These are phyloP conservation scores for Globisporangium ultimum DNA, from an alignment of 352 stramenopile species.

Conservation along the genomic window DNA sequence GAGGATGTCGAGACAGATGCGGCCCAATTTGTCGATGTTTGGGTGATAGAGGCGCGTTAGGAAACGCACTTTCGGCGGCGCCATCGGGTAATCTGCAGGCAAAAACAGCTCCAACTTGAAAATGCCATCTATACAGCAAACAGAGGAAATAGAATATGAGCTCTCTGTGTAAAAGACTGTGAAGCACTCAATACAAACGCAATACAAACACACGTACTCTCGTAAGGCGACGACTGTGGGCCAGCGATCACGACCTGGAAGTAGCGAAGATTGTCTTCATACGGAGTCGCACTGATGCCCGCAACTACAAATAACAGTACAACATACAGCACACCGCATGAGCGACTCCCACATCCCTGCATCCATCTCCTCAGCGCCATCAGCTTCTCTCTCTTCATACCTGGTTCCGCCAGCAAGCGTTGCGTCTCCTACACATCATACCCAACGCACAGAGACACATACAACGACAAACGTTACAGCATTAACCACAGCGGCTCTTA, in stretches of 20 bases:
- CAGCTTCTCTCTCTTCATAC: conserved; percentile 16
- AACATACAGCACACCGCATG: background rate
- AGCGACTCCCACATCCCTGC: background rate
- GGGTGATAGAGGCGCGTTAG: conserved; percentile 98
- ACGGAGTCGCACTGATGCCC: conserved; percentile 96
- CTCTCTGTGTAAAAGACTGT: too few species aligned
- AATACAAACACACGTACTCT: conserved; percentile 58
- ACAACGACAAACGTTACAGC: background rate
- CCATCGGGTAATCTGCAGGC: conserved; percentile 97
- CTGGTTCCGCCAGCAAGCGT: conserved; percentile 92
- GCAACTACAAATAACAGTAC: conserved; percentile 50
- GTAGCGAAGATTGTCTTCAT: conserved; percentile 97
- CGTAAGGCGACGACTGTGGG: conserved; percentile 94
- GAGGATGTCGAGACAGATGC: conserved; percentile 98
- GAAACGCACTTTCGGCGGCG: conserved; percentile 96
- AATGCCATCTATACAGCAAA: conserved; percentile 64
- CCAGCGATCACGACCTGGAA: conserved; percentile 98
- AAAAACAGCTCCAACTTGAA: conserved; percentile 98
- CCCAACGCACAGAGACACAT: background rate
- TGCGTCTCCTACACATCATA: conserved; percentile 86
- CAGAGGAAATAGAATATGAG: conserved; percentile 5
- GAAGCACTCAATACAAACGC: too few species aligned
- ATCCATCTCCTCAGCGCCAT: background rate
- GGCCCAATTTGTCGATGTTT: conserved; percentile 97
- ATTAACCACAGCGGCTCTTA: background rate